phyloP scores from a whole-genome alignment of 768 basidiomycete genomes.

The Kwoniella mangroviensis region DNA sequence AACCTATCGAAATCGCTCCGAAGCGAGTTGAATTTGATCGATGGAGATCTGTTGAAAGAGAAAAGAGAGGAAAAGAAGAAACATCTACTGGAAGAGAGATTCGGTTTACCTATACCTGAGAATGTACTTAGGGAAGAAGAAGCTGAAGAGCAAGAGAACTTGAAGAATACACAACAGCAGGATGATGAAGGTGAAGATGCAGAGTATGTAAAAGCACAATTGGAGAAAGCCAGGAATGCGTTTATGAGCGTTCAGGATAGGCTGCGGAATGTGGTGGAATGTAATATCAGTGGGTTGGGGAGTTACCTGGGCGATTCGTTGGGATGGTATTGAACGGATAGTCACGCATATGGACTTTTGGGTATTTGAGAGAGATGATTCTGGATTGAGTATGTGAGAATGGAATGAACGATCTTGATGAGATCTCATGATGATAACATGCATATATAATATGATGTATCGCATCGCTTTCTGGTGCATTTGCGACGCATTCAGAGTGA shows the following conservation, averaged over 20 bases:
- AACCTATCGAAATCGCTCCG: conserved; percentile 78
- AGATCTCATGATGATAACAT: background rate
- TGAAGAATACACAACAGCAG: conserved; percentile 1
- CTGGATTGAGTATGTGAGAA: background rate
- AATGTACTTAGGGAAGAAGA: conserved; percentile 74
- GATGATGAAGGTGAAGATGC: conserved; percentile 12
- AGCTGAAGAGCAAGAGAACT: conserved; percentile 29
- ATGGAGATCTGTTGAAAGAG: conserved; percentile 15
- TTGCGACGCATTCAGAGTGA: no score
- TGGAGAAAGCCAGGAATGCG: conserved; percentile 67
- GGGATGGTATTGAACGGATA: conserved; percentile 35
- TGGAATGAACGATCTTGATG: no score
- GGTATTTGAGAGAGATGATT: background rate
- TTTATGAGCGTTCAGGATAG: conserved; percentile 68
- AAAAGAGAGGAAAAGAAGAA: conserved; percentile 33
- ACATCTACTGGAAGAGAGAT: conserved; percentile 72
- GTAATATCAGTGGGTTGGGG: conserved; percentile 44
- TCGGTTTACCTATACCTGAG: conserved; percentile 75
- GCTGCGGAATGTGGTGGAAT: conserved; percentile 64
- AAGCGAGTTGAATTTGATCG: conserved; percentile 33
- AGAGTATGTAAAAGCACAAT: conserved; percentile 8
- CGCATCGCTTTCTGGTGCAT: no score
- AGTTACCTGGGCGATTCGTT: conserved; percentile 43
- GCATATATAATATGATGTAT: background rate
- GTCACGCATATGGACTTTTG: background rate